Percentiles rank a stretch among this genome's conserved stretches.
phyloP scores from a whole-genome alignment of 495 filamentous ascomycete genomes.

The Penicillium coprophilum region DNA sequence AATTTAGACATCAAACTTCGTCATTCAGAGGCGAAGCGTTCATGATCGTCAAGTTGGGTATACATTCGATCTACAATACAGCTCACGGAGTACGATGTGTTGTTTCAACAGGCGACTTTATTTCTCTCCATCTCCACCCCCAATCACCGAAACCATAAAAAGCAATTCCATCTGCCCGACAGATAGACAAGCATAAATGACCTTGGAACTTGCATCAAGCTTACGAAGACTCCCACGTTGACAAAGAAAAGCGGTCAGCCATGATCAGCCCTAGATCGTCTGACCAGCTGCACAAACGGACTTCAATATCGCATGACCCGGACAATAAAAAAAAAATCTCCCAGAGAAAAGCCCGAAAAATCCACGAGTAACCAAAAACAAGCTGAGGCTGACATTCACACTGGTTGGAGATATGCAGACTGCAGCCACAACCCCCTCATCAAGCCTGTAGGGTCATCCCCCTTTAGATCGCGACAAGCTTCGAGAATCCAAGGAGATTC shows the following conservation, averaged over 20 bases:
- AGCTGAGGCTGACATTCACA: neutral
- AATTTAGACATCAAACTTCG: neutral
- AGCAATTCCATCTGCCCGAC: slow-evolving; percentile 3
- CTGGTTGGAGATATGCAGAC: slow-evolving; percentile 6
- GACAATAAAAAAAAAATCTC: slow-evolving; percentile 4
- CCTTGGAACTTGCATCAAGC: slow-evolving; percentile 10
- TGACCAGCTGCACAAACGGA: neutral
- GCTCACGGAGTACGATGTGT: neutral
- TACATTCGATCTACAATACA: slow-evolving; percentile 10
- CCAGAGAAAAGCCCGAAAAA: neutral
- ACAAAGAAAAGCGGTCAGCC: slow-evolving; percentile 32
- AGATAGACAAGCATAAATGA: slow-evolving; percentile 15
- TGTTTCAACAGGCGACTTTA: slow-evolving; percentile 6
- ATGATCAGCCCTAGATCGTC: slow-evolving; percentile 15
- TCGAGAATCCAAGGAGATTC: slow-evolving; percentile 28
- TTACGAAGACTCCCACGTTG: slow-evolving; percentile 15
- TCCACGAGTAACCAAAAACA: neutral
- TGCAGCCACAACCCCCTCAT: slow-evolving; percentile 5
- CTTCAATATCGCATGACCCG: neutral
- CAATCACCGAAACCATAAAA: neutral
- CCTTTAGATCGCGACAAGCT: slow-evolving; percentile 31
- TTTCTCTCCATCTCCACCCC: slow-evolving; percentile 9
- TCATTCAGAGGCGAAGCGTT: slow-evolving; percentile 10
- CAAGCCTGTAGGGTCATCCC: slow-evolving; percentile 4
- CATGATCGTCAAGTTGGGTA: slow-evolving; percentile 8